Percentiles rank a stretch among this genome's conserved stretches.
These are phyloP conservation scores for Cicer bijugum DNA, from an alignment of 306 rosid genomes.

Conservation along the genomic window DNA sequence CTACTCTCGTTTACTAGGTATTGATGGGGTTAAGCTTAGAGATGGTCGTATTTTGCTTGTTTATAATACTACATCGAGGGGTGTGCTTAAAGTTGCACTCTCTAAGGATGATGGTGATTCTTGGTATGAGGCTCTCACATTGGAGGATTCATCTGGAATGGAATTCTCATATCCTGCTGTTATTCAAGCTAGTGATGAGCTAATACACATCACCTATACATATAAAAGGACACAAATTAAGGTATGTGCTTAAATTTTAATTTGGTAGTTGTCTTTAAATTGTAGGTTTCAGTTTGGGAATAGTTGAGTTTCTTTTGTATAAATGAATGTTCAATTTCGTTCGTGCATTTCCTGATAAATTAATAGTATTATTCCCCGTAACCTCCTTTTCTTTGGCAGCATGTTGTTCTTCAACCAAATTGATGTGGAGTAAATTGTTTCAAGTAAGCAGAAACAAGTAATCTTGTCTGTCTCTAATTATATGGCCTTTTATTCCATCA, in stretches of 20 bases:
- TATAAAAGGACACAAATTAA: constrained; percentile 82
- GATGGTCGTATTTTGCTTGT: constrained; percentile 77
- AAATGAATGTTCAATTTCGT: constrained; percentile 21
- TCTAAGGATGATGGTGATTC: constrained; percentile 88
- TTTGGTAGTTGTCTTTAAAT: constrained; percentile 25
- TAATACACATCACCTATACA: constrained; percentile 79
- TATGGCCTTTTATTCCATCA: constrained; percentile 13
- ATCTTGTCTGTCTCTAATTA: constrained; percentile 19
- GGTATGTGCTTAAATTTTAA: constrained; percentile 53
- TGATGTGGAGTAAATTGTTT: constrained; percentile 45
- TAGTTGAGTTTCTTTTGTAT: constrained; percentile 1
- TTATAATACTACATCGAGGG: constrained; percentile 76
- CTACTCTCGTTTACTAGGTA: constrained; percentile 54
- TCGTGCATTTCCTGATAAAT: constrained; percentile 8
- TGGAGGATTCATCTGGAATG: constrained; percentile 71
- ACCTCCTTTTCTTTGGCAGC: constrained; percentile 56
- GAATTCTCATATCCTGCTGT: constrained; percentile 97
- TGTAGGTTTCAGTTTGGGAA: constrained; percentile 30
- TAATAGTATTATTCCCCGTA: constrained; percentile 9
- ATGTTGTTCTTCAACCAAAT: constrained; percentile 64
- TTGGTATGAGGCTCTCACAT: constrained; percentile 70
- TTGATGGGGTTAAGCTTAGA: constrained; percentile 86
- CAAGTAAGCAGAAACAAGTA: constrained; percentile 39
- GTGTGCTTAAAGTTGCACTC: constrained; percentile 77
- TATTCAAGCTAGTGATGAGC: constrained; percentile 79